Percentiles rank a stretch among this genome's conserved stretches.
Evolutionary conservation across 768 basidiomycete genomes (phyloP).

Genomic region (Boletus pseudopeckii): DNA sequence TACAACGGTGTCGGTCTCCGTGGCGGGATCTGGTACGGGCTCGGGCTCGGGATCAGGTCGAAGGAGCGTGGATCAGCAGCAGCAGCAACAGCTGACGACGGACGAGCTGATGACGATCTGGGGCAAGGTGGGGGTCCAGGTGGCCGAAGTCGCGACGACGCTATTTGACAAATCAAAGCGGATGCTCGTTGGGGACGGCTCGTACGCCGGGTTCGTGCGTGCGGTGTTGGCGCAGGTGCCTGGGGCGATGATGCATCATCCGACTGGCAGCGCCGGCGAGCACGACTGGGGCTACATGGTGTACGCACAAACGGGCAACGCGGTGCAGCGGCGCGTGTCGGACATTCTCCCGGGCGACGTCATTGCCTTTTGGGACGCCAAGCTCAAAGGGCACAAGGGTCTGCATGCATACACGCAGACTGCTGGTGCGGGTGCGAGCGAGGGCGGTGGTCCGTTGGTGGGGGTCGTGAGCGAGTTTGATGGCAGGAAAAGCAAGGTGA

Average conservation of each 20-base stretch:
- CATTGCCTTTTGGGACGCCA: conserved; percentile 69
- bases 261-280: conserved; percentile 25
- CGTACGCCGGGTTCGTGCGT: conserved; percentile 72
- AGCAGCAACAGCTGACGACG: conserved; percentile 35
- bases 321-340: conserved; percentile 69
- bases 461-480: conserved; percentile 84
- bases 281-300: conserved; percentile 67
- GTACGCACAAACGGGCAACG: conserved; percentile 62
- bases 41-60: neutral
- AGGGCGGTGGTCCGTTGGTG: conserved; percentile 48
- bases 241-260: conserved; percentile 45
- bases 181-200: conserved; percentile 78
- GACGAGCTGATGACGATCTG: conserved; percentile 72
- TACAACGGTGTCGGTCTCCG: conserved; percentile 10
- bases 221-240: conserved; percentile 66
- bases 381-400: conserved; percentile 77
- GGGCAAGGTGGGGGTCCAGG: conserved; percentile 70
- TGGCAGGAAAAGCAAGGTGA: conserved; percentile 80
- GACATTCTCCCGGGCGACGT: conserved; percentile 89
- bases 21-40: neutral
- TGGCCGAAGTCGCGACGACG: conserved; percentile 65
- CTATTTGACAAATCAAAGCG: conserved; percentile 77
- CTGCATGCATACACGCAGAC: conserved; percentile 67
- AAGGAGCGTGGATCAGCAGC: conserved; percentile 27
- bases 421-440: conserved; percentile 34